Percentiles rank a stretch among this genome's conserved stretches.
Conservation (phyloP, 1,284 basidiomycete species). For the Ceratobasidium sp. region DNA sequence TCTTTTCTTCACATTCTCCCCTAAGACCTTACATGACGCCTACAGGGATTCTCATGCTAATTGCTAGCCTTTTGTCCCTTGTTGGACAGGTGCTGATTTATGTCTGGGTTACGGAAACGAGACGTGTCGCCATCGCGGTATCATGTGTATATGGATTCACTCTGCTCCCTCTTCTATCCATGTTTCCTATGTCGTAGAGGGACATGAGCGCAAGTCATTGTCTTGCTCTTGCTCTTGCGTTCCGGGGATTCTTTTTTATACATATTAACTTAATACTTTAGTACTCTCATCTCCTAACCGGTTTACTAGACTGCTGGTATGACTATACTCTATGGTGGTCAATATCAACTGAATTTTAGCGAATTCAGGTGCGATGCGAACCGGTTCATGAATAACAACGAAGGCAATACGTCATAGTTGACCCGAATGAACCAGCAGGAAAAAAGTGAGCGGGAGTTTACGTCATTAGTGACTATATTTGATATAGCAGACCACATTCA, state of each 20-base stretch:
- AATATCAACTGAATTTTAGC: too few relatives aligned
- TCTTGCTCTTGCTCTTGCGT: too few relatives aligned
- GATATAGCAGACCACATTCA: not conserved
- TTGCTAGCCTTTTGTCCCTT: not conserved
- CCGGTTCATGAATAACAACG: too few relatives aligned
- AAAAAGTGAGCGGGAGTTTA: not conserved
- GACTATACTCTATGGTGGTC: too few relatives aligned
- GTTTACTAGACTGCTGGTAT: too few relatives aligned
- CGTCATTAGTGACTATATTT: not conserved
- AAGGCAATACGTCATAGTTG: too few relatives aligned
- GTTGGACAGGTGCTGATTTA: slow-evolving; percentile 16
- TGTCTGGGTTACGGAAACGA: slow-evolving; percentile 23
- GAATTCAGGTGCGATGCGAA: too few relatives aligned
- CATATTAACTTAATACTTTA: too few relatives aligned
- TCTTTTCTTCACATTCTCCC: not conserved
- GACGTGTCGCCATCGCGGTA: slow-evolving; percentile 1
- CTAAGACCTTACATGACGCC: not conserved
- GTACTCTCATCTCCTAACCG: too few relatives aligned
- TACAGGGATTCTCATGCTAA: slow-evolving; percentile 14
- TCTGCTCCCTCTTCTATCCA: slow-evolving; percentile 13
- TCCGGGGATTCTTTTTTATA: too few relatives aligned
- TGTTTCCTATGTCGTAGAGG: not conserved
- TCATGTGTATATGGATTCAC: not conserved
- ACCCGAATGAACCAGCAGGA: too few relatives aligned
- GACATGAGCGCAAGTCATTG: too few relatives aligned